Percentiles rank a stretch among this genome's conserved stretches.
Conservation (phyloP, 2,329 filamentous ascomycete genomes). For the Pseudocercospora crystallina region DNA sequence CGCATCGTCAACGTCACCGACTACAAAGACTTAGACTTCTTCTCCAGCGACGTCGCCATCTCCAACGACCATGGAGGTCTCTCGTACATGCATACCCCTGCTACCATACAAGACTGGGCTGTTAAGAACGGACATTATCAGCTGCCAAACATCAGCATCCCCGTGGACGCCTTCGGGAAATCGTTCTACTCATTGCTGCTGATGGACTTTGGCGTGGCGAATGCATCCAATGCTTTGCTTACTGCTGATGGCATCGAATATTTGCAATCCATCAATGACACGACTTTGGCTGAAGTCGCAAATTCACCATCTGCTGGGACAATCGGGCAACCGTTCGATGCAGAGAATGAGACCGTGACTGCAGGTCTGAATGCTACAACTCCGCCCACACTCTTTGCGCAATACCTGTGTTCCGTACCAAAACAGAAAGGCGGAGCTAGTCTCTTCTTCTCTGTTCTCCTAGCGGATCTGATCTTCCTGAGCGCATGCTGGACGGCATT, state of each 20-base stretch:
- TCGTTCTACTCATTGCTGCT: slow-evolving; percentile 10
- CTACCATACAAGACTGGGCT: slow-evolving; percentile 7
- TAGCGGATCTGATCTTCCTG: slow-evolving; percentile 12
- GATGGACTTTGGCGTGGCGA: slow-evolving; percentile 5
- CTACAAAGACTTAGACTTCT: slow-evolving; percentile 6
- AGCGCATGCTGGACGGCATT: slow-evolving; percentile 6
- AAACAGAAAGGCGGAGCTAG: slow-evolving; percentile 7
- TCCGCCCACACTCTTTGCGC: slow-evolving; percentile 5
- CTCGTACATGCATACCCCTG: neutral
- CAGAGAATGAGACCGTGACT: neutral
- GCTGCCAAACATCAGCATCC: slow-evolving; percentile 10
- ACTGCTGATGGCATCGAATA: slow-evolving; percentile 4
- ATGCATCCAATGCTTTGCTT: slow-evolving; percentile 1
- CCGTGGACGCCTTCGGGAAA: slow-evolving; percentile 12
- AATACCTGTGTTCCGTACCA: slow-evolving; percentile 14
- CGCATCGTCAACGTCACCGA: neutral
- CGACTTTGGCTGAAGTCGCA: neutral
- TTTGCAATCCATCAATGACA: slow-evolving; percentile 6
- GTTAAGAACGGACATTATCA: neutral
- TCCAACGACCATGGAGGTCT: slow-evolving; percentile 6
- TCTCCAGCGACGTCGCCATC: neutral
- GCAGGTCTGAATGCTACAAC: neutral
- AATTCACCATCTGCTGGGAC: neutral
- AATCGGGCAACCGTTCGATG: neutral
- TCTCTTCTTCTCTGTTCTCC: slow-evolving; percentile 6